Percentiles rank a stretch among this genome's conserved stretches.
These are phyloP conservation scores for Skeletonema menzelii DNA, from an alignment of 108 stramenopile genomes.

Conservation along the genomic window DNA sequence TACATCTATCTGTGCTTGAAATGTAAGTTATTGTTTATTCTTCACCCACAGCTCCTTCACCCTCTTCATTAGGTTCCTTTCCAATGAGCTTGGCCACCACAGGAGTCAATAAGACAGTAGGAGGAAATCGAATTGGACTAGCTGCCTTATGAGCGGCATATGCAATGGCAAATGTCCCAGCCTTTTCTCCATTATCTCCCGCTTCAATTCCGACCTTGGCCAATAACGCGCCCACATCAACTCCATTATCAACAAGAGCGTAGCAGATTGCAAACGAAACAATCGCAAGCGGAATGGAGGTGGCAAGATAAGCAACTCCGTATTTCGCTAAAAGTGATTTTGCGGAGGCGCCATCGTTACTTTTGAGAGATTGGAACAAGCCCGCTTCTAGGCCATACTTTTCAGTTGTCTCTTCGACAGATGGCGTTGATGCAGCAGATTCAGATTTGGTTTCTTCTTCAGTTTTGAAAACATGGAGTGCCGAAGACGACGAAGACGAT, in stretches of 20 bases:
- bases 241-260: conserved; percentile 82
- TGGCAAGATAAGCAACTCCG: conserved; percentile 92
- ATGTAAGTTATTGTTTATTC: neutral
- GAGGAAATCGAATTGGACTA: conserved; percentile 95
- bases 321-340: conserved; percentile 88
- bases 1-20: neutral
- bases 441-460: conserved; percentile 22
- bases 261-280: conserved; percentile 91
- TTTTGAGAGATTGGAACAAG: conserved; percentile 69
- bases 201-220: conserved; percentile 83
- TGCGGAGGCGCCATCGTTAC: conserved; percentile 69
- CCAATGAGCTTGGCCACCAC: conserved; percentile 93
- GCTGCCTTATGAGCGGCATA: conserved; percentile 98
- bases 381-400: conserved; percentile 92
- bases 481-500: neutral
- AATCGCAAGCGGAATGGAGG: conserved; percentile 91
- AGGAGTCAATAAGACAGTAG: conserved; percentile 94
- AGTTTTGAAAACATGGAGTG: conserved; percentile 27
- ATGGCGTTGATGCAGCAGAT: neutral
- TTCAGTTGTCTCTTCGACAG: conserved; percentile 72
- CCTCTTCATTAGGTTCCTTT: conserved; percentile 68
- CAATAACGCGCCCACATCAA: conserved; percentile 83
- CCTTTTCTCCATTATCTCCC: conserved; percentile 68
- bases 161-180: conserved; percentile 93
- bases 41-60: conserved; percentile 25